Percentiles rank a stretch among this genome's conserved stretches.
Conservation (phyloP, 345 rosid species). For the Citrus maxima region DNA sequence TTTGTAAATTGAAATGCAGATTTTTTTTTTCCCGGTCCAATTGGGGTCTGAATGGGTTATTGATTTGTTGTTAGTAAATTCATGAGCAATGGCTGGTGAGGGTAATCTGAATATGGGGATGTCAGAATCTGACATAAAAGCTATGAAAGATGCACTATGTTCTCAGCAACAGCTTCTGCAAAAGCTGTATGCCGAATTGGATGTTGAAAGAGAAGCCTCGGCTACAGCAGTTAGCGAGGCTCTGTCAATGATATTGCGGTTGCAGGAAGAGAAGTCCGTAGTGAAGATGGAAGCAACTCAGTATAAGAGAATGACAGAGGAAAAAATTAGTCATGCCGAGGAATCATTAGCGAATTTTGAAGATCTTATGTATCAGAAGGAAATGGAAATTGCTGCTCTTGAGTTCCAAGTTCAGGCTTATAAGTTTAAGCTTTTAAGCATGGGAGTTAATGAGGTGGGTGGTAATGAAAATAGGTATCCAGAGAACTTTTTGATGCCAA, state of each 20-base stretch:
- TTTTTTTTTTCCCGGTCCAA: neutral
- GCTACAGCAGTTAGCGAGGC: conserved; percentile 77
- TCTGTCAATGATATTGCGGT: conserved; percentile 75
- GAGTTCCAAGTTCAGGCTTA: conserved; percentile 83
- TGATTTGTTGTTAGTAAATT: neutral
- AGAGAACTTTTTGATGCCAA: conserved; percentile 37
- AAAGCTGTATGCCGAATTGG: conserved; percentile 57
- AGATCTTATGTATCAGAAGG: conserved; percentile 72
- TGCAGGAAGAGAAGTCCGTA: conserved; percentile 80
- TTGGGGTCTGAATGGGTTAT: conserved; percentile 2
- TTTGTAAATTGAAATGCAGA: neutral
- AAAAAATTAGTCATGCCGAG: conserved; percentile 73
- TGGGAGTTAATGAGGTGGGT: conserved; percentile 64
- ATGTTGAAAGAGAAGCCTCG: conserved; percentile 84
- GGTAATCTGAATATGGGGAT: conserved; percentile 26
- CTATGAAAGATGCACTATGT: conserved; percentile 52
- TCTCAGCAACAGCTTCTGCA: conserved; percentile 87
- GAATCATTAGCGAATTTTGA: conserved; percentile 69
- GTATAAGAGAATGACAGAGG: conserved; percentile 84
- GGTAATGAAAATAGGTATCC: conserved; percentile 38
- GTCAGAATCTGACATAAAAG: conserved; percentile 36
- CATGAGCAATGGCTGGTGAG: conserved; percentile 39
- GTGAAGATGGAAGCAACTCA: conserved; percentile 87
- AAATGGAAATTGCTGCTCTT: conserved; percentile 83
- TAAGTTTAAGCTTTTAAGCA: conserved; percentile 59